Percentiles rank a stretch among this genome's conserved stretches.
These are phyloP conservation scores for Pythium rhizo-oryzae DNA, from an alignment of 352 stramenopile genomes.

Conservation along the genomic window DNA sequence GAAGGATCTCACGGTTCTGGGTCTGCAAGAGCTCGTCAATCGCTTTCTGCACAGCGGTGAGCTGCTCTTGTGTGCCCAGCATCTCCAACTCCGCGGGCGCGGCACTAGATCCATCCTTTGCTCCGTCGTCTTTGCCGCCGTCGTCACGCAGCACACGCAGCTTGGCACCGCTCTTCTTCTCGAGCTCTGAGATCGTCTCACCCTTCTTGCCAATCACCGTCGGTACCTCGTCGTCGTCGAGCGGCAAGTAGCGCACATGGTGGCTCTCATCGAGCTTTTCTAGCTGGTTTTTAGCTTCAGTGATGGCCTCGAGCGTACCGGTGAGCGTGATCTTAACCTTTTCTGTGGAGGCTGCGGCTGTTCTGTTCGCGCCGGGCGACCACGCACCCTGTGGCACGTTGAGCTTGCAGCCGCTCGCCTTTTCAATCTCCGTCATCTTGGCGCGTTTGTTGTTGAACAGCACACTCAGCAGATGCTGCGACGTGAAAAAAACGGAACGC, in stretches of 20 bases:
- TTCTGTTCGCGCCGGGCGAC: not conserved
- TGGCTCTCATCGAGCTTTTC: constrained; percentile 64
- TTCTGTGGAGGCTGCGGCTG: constrained; percentile 35
- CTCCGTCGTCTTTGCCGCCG: constrained; percentile 6
- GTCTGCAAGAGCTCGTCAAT: constrained; percentile 74
- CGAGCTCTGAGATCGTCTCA: constrained; percentile 71
- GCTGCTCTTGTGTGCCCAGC: constrained; percentile 70
- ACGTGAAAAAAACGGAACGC: constrained; percentile 66
- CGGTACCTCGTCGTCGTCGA: constrained; percentile 78
- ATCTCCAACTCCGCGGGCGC: constrained; percentile 70
- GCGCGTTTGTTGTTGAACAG: constrained; percentile 75
- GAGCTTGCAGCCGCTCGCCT: constrained; percentile 55
- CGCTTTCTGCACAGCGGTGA: constrained; percentile 46
- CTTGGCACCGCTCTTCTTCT: constrained; percentile 63
- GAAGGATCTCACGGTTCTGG: constrained; percentile 70
- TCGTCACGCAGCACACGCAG: constrained; percentile 56
- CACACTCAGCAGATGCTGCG: constrained; percentile 58
- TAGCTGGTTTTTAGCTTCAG: constrained; percentile 57
- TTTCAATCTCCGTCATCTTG: constrained; percentile 76
- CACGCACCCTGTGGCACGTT: constrained; percentile 44
- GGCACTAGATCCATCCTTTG: not conserved
- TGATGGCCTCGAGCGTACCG: constrained; percentile 58
- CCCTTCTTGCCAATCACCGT: constrained; percentile 82
- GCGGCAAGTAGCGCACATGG: constrained; percentile 64
- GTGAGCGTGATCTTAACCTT: constrained; percentile 73